Evolutionary conservation across 148 eudicot genomes (phyloP).

Genomic region (Chenopodium suecicum): DNA sequence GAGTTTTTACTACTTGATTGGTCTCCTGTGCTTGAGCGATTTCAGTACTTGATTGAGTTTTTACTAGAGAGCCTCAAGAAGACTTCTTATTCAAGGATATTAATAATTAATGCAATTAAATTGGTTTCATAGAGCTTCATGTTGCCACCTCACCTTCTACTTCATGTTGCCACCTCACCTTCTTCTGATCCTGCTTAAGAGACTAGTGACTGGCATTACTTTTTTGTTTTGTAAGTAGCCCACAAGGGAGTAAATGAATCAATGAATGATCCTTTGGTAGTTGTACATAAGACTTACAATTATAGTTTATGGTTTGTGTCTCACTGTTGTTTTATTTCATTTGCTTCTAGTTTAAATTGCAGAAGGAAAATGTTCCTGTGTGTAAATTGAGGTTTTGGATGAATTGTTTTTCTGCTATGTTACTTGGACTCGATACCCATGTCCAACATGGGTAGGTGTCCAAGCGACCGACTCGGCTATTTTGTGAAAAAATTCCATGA

Average conservation of each 20-base stretch:
- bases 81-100: neutral
- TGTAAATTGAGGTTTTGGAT: no score
- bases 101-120: no score
- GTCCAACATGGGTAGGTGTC: no score
- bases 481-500: no score
- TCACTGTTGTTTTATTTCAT: neutral
- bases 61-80: neutral
- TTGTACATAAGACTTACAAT: no score
- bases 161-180: neutral
- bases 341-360: no score
- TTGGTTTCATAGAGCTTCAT: no score
- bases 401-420: no score
- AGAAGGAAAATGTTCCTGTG: no score
- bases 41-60: neutral
- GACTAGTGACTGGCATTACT: neutral
- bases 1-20: conserved; percentile 30
- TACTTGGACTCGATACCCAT: no score
- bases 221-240: neutral
- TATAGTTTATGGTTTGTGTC: neutral
- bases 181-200: neutral
- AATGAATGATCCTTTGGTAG: neutral
- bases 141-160: neutral
- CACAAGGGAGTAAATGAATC: neutral
- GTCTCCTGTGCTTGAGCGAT: conserved; percentile 21
- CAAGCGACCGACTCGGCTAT: no score